Evolutionary conservation across 75 land plant species (phyloP).

Genomic region (Picea glauca): DNA sequence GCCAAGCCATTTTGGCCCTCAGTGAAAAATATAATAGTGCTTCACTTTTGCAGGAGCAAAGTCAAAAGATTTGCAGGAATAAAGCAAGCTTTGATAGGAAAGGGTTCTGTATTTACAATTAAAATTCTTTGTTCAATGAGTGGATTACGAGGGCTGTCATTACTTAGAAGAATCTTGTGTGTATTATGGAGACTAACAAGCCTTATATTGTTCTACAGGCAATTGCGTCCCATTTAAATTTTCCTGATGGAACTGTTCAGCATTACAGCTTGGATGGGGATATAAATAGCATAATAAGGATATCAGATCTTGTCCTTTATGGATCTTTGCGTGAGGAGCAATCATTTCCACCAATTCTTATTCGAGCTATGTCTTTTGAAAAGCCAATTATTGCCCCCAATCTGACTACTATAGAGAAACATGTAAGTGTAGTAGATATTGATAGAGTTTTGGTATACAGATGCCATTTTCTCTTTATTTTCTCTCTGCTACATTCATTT

Average conservation of each 20-base stretch:
- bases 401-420: conserved; percentile 50
- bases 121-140: not conserved
- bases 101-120: not conserved
- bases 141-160: not conserved
- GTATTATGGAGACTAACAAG: not conserved
- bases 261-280: conserved; percentile 64
- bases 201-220: conserved; percentile 42
- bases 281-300: conserved; percentile 55
- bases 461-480: not conserved
- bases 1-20: not conserved
- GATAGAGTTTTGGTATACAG: not conserved
- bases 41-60: not conserved
- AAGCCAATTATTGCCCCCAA: conserved; percentile 74
- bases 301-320: conserved; percentile 81
- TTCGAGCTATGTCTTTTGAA: conserved; percentile 81
- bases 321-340: conserved; percentile 71
- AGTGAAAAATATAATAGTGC: not conserved
- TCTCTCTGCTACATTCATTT: not conserved
- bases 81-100: not conserved
- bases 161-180: not conserved
- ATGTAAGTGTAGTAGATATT: conserved; percentile 46
- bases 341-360: conserved; percentile 70
- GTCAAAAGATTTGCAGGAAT: not conserved
- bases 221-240: conserved; percentile 60
- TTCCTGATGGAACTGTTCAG: conserved; percentile 50